Conservation (phyloP, 129 eudicot genomes). For the Saposhnikovia divaricata region DNA sequence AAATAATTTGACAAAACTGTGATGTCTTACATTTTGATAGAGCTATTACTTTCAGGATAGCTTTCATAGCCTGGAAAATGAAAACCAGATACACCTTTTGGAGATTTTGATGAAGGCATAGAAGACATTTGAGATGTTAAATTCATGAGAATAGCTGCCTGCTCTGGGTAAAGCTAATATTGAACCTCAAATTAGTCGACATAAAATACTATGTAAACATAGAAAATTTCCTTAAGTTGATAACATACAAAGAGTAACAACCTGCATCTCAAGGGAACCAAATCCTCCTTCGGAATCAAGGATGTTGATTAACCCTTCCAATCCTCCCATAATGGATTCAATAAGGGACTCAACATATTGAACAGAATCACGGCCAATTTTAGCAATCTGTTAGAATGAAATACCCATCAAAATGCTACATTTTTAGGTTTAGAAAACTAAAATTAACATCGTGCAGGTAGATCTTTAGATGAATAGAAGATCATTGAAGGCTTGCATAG, state of each 20-base stretch:
- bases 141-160: constrained; percentile 91
- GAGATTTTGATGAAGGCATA: constrained; percentile 66
- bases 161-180: constrained; percentile 93
- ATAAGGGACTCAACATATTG: constrained; percentile 94
- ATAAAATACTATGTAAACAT: constrained; percentile 6
- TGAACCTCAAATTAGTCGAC: constrained; percentile 20
- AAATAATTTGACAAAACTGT: neutral
- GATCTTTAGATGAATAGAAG: neutral
- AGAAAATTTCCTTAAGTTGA: neutral
- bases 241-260: constrained; percentile 25
- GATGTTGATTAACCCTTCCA: constrained; percentile 93
- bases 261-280: constrained; percentile 99
- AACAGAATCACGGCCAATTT: constrained; percentile 97
- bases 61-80: constrained; percentile 94
- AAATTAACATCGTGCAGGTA: constrained; percentile 3
- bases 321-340: constrained; percentile 98
- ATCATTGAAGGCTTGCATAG: neutral
- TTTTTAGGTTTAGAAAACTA: constrained; percentile 10
- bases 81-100: constrained; percentile 62
- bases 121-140: constrained; percentile 62
- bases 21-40: constrained; percentile 75
- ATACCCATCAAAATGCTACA: constrained; percentile 9
- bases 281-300: constrained; percentile 99
- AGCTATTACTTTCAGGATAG: constrained; percentile 78
- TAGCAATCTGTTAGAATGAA: constrained; percentile 59